Evolutionary conservation across 441 rosid genomes (phyloP).

Genomic region (Adansonia gregorii): DNA sequence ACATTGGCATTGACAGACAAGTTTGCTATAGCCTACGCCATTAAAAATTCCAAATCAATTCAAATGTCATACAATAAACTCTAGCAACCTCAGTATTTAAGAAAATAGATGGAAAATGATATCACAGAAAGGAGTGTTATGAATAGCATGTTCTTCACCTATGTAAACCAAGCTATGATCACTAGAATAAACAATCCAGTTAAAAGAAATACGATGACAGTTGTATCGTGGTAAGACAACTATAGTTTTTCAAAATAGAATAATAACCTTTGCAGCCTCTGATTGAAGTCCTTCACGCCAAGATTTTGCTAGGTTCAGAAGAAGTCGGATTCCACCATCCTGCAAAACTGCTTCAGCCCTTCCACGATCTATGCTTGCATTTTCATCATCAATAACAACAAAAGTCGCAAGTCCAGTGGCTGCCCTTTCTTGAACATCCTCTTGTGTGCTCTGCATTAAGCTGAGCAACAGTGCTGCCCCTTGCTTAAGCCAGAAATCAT

Average conservation of each 20-base stretch:
- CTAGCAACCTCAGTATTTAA: constrained; percentile 16
- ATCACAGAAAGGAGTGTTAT: not conserved
- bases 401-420: constrained; percentile 94
- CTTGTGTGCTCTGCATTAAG: constrained; percentile 90
- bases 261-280: constrained; percentile 79
- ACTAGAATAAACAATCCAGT: not conserved
- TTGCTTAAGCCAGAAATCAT: constrained; percentile 93
- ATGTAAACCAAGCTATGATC: constrained; percentile 4
- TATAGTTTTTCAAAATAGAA: not conserved
- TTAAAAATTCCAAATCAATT: constrained; percentile 21
- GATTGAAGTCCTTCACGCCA: constrained; percentile 97
- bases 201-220: not conserved
- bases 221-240: not conserved
- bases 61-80: constrained; percentile 19
- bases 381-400: constrained; percentile 92
- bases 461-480: constrained; percentile 80
- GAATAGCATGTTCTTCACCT: not conserved
- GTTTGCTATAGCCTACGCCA: constrained; percentile 83
- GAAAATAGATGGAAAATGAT: constrained; percentile 13
- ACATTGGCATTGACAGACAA: constrained; percentile 92
- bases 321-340: constrained; percentile 88
- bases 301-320: constrained; percentile 84
- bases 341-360: constrained; percentile 96
- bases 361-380: constrained; percentile 89
- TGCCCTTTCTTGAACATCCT: constrained; percentile 95